Percentiles rank a stretch among this genome's conserved stretches.
These are phyloP conservation scores for Phytopythium ostracodes DNA, from an alignment of 352 stramenopile species.

Conservation along the genomic window DNA sequence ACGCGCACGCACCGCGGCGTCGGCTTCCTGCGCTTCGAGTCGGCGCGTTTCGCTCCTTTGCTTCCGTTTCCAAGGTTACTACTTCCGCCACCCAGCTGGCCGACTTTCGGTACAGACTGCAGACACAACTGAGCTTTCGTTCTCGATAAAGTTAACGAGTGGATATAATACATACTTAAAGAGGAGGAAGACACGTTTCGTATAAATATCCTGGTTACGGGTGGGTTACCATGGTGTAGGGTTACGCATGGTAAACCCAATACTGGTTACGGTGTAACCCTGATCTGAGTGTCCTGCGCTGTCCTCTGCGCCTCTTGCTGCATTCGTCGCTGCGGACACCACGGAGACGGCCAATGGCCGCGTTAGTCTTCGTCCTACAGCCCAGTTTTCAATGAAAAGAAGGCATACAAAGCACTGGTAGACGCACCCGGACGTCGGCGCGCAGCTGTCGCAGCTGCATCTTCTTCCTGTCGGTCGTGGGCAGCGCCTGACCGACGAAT, in stretches of 20 bases:
- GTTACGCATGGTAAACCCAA: too few relatives aligned
- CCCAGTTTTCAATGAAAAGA: neutral
- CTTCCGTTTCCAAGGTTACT: neutral
- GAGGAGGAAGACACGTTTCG: neutral
- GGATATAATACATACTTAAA: too few relatives aligned
- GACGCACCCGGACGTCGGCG: constrained; percentile 37
- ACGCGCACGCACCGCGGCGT: neutral
- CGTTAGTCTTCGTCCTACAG: neutral
- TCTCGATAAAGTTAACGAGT: neutral
- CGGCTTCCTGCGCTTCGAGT: neutral
- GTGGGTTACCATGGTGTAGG: neutral
- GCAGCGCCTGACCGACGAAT: constrained; percentile 3
- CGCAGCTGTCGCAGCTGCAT: constrained; percentile 41
- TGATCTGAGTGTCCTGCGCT: neutral
- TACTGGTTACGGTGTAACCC: neutral
- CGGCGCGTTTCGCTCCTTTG: neutral
- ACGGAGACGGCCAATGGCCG: neutral
- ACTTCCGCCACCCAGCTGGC: neutral
- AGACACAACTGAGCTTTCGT: neutral
- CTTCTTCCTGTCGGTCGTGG: constrained; percentile 47
- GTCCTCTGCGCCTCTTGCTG: neutral
- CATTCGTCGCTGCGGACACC: neutral
- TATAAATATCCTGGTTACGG: neutral
- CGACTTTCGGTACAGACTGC: neutral
- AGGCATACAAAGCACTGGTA: neutral